Evolutionary conservation across 2,329 filamentous ascomycete species (phyloP).

Genomic region (Fusarium compactum): DNA sequence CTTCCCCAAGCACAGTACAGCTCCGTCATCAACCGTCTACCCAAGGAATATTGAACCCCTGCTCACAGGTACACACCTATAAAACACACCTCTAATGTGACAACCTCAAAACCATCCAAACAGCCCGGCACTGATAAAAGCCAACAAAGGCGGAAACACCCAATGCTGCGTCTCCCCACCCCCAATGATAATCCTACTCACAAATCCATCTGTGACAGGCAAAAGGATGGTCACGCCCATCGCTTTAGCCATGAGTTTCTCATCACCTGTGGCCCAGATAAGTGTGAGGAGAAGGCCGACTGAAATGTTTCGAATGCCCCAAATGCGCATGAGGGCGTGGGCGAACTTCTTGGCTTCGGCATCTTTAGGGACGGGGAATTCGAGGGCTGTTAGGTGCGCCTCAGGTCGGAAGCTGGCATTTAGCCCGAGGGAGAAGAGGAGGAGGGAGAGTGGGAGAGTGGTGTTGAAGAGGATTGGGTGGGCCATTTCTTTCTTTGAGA

Average conservation of each 20-base stretch:
- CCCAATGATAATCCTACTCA: slow-evolving; percentile 1
- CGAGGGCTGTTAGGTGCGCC: slow-evolving; percentile 1
- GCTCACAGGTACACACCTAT: too few species aligned
- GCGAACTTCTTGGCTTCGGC: slow-evolving; percentile 15
- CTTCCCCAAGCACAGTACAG: too few species aligned
- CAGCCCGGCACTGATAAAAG: neutral
- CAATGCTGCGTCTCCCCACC: slow-evolving; percentile 23
- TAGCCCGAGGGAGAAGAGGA: slow-evolving; percentile 12
- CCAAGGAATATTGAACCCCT: neutral
- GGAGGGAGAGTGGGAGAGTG: slow-evolving; percentile 7
- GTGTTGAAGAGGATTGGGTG: slow-evolving; percentile 24
- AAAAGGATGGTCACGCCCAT: neutral
- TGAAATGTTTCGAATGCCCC: slow-evolving; percentile 23
- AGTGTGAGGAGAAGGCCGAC: neutral
- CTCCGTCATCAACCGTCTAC: neutral
- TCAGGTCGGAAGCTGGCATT: slow-evolving; percentile 23
- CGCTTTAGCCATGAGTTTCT: neutral
- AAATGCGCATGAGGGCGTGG: slow-evolving; percentile 13
- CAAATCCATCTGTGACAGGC: slow-evolving; percentile 16
- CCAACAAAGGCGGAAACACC: slow-evolving; percentile 17
- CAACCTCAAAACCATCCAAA: slow-evolving; percentile 13
- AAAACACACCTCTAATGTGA: too few species aligned
- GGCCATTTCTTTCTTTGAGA: too few species aligned
- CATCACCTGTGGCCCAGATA: neutral
- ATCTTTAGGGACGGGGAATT: slow-evolving; percentile 18